Percentiles rank a stretch among this genome's conserved stretches.
These are phyloP conservation scores for Penicillium sp. DNA, from an alignment of 2,329 filamentous ascomycete genomes.

Conservation along the genomic window DNA sequence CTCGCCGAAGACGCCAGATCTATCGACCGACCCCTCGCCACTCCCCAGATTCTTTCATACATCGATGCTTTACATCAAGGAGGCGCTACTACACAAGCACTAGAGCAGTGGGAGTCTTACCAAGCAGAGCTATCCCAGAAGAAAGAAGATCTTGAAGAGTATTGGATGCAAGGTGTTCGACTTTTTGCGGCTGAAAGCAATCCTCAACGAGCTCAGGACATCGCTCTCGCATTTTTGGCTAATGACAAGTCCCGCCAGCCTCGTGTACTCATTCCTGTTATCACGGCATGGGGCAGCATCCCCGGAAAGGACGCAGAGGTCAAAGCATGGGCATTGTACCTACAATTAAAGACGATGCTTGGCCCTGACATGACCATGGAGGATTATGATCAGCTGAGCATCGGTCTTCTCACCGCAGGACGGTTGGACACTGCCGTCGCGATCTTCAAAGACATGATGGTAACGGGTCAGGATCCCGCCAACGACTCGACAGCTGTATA, in stretches of 20 bases:
- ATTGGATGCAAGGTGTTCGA: conserved; percentile 51
- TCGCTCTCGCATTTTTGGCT: conserved; percentile 46
- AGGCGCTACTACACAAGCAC: conserved; percentile 59
- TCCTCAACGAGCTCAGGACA: conserved; percentile 48
- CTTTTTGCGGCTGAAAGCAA: conserved; percentile 50
- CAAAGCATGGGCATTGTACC: conserved; percentile 67
- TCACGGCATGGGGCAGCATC: conserved; percentile 62
- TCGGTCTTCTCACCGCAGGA: conserved; percentile 66
- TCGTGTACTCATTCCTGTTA: conserved; percentile 59
- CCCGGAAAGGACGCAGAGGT: conserved; percentile 50
- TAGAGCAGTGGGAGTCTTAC: conserved; percentile 63
- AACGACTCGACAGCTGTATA: conserved; percentile 48
- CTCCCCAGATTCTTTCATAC: conserved; percentile 61
- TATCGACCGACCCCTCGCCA: conserved; percentile 55
- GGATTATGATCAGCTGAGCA: conserved; percentile 73
- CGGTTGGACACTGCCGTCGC: conserved; percentile 66
- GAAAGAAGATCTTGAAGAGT: conserved; percentile 38
- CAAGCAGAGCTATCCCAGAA: conserved; percentile 52
- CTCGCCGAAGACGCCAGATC: conserved; percentile 66
- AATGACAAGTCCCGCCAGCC: conserved; percentile 44
- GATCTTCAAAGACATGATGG: conserved; percentile 89
- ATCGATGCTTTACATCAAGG: conserved; percentile 67
- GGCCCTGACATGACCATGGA: conserved; percentile 62
- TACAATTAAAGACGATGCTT: conserved; percentile 61
- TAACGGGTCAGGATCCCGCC: conserved; percentile 51